Base-by-base conservation (phyloP, 352 stramenopile species). In the Phytopythium delawarense region DNA sequence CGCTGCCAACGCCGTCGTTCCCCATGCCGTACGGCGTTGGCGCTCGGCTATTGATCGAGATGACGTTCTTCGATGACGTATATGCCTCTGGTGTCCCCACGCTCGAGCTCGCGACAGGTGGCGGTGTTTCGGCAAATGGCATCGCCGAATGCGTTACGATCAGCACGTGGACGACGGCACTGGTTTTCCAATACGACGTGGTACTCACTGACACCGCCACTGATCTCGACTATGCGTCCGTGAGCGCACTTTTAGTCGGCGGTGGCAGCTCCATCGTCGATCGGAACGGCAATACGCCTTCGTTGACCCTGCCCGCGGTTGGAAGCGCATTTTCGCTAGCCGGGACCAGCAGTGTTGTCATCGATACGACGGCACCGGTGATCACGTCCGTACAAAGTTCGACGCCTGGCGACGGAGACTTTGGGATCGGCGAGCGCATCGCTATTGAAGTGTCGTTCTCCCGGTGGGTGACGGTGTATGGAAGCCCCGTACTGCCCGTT, bases 11-110 rank as follows among this genome's bases (percentile, higher is more conserved):
- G 3, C 53, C 72, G 5, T 51, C 69, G 4, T 89, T 74, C 45
- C 64, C 70, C 6, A 71, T 76, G 62, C 79, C 87, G 18, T 93
- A 84, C 30, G 84, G 85, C 15, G 81, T 89, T 7, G 87, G 87
- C 0, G 79, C 84, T 32, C 71, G 70, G 0, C 61, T 96, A 0
- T 74, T 62, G 6, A 60, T 96, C 45, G 69, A 86, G 68, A 72
- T 96, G 4, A 83, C 71, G 16, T 96, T 94, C 63, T 92, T 85
- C 1, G 84, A 94, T 40, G 84, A 96, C 59, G 81, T 96, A 5
- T 66, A 75, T 23, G 80, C 76, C 4, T 72, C 67, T 30, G 87
- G 87, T 7, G 62, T 76, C 20, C 81, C 87, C 2, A 82, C 64
- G 48, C 65, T 94, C 15, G 64, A 72, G 28, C 69, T 96, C 4